Evolutionary conservation across 352 stramenopile genomes (phyloP).

Genomic region (Pythium oligandrum): DNA sequence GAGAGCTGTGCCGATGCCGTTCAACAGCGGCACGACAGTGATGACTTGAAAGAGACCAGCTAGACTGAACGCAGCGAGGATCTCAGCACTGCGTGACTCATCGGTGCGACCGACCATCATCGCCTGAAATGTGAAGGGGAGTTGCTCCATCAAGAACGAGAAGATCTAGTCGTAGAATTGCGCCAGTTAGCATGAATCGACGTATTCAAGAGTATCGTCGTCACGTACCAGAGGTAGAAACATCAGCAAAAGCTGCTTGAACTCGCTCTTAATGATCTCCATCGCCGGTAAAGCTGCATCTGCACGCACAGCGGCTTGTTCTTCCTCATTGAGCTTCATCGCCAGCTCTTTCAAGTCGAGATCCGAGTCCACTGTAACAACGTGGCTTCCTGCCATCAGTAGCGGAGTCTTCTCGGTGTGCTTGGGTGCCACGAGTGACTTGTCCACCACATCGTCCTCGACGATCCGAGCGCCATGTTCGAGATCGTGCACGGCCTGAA

Average conservation of each 20-base stretch:
- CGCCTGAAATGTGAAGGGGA: conserved; percentile 6
- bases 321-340: background rate
- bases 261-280: conserved; percentile 11
- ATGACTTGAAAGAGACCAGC: conserved; percentile 10
- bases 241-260: conserved; percentile 1
- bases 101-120: conserved; percentile 26
- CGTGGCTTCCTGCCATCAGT: conserved; percentile 2
- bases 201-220: background rate
- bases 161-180: background rate
- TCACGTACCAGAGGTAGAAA: conserved; percentile 11
- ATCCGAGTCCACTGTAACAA: conserved; percentile 5
- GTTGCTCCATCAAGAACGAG: conserved; percentile 4
- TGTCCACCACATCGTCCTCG: too few species aligned
- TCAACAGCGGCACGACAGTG: conserved; percentile 13
- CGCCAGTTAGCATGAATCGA: background rate
- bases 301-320: background rate
- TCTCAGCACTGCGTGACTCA: conserved; percentile 10
- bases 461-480: too few species aligned
- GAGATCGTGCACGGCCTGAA: too few species aligned
- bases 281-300: background rate
- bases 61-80: conserved; percentile 24
- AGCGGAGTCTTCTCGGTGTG: background rate
- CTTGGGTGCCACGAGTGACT: too few species aligned
- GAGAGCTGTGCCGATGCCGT: conserved; percentile 23
- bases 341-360: conserved; percentile 1